Conservation (phyloP, 2,329 filamentous ascomycete genomes). For the Zalaria sp. region DNA sequence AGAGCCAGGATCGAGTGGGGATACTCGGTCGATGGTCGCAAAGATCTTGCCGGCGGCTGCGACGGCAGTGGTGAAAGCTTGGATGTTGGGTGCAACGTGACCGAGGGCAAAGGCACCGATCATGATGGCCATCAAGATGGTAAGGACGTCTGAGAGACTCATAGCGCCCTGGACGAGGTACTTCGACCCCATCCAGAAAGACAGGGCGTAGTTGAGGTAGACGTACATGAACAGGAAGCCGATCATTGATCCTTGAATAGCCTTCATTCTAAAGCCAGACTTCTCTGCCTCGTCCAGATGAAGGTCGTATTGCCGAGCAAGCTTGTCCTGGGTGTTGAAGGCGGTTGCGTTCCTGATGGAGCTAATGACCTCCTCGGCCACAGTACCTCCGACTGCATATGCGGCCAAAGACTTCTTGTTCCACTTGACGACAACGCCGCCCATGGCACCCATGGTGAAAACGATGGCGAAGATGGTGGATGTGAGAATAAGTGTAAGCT, state of each 20-base stretch:
- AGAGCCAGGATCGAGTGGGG: constrained; percentile 66
- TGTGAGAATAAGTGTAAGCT: constrained; percentile 73
- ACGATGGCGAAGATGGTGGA: constrained; percentile 71
- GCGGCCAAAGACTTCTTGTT: constrained; percentile 65
- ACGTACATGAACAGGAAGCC: constrained; percentile 71
- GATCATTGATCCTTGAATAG: constrained; percentile 61
- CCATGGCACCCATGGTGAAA: constrained; percentile 61
- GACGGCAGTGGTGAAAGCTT: constrained; percentile 72
- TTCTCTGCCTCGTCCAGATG: constrained; percentile 61
- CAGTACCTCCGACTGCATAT: constrained; percentile 71
- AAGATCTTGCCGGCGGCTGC: constrained; percentile 86
- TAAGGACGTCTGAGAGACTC: constrained; percentile 58
- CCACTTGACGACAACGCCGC: constrained; percentile 63
- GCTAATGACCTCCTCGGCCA: constrained; percentile 89
- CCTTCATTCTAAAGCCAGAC: constrained; percentile 65
- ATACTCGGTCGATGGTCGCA: constrained; percentile 77
- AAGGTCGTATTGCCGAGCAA: constrained; percentile 72
- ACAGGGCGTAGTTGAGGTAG: constrained; percentile 75
- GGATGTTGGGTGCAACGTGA: constrained; percentile 71
- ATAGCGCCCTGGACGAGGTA: constrained; percentile 57
- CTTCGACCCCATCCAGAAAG: constrained; percentile 75
- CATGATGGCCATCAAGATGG: constrained; percentile 79
- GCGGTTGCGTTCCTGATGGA: constrained; percentile 86
- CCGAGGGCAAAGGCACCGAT: constrained; percentile 86
- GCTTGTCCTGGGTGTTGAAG: constrained; percentile 83